Evolutionary conservation across 805 yeast species (phyloP), one percentile per base, ranked within the genome.

Genomic region (Tanozyma kutaoensis): DNA sequence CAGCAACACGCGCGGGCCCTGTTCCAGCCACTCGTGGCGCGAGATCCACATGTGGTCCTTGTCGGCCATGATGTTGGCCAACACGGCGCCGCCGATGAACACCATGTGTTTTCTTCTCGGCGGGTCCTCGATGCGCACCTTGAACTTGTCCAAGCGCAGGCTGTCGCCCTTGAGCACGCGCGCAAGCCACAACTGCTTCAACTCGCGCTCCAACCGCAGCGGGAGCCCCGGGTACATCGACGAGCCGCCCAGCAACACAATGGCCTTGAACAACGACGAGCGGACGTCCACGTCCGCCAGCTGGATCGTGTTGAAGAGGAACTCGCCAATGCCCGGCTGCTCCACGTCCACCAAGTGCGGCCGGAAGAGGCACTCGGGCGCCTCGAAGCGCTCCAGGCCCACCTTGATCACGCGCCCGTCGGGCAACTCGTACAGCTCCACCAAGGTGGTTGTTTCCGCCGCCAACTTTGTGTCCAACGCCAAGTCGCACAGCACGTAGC

Each of bases 41-140:
- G 82, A 65, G 40, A 91, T 72, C 98, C 98, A 91, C 94, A 91
- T 81, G 47, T 86, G 96, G 39, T 86, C 96, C 54, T 88, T 91
- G 52, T 86, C 95, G 25, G 93, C 93, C 97, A 91, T 91, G 41
- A 91, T 88, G 48, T 80, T 84, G 19, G 98, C 97, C 48, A 91
- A 66, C 13, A 91, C 97, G 4, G 97, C 97, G 43, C 98, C 98
- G 42, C 98, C 98, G 39, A 88, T 76, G 56, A 91, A 91, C 20
- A 91, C 98, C 96, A 91, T 88, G 55, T 91, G 95, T 52, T 86
- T 79, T 66, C 98, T 84, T 64, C 97, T 74, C 40, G 98, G 98
- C 23, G 98, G 97, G 52, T 91, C 97, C 54, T 91, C 97, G 44
- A 91, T 91, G 56, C 88, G 73, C 22, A 91, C 95, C 56, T 91